Base-by-base conservation (phyloP, 108 stramenopile species). In the Mayamaea pseudoterrestris region DNA sequence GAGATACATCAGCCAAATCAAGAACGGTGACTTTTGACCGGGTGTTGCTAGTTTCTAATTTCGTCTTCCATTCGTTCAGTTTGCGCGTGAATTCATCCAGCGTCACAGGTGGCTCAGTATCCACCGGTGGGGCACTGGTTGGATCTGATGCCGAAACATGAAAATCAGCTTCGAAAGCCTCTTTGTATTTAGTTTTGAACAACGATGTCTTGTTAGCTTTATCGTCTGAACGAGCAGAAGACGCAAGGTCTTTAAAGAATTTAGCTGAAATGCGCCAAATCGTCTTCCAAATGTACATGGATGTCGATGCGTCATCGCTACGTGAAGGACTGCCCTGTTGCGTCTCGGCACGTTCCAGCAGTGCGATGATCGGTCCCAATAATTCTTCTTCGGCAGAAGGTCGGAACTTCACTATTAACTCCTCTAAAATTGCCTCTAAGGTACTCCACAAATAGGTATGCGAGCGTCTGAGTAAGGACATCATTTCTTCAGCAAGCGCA, bases 301-400 rank as follows among this genome's bases (percentile, higher is more conserved):
- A 24, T 42, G 77, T 56, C 12, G 60, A 61, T 14, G 65, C 62
- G 44, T 69, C 71, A 9, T 78, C 71, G 37, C 8, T 39, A 1
- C 55, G 50, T 21, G 41, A 41, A 8, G 41, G 34, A 21, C 53
- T 44, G 42, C 65, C 68, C 2, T 44, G 26, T 35, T 75, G 76
- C 0, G 71, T 35, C 25, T 68, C 65, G 27, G 80, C 73, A 27
- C 81, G 65, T 41, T 83, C 66, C 11, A 87, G 59, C 30, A 96
- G 60, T 23, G 87, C 84, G 16, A 71, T 64, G 16, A 95, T 75
- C 4, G 91, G 78, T 5, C 69, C 68, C 29, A 93, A 68, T 23
- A 96, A 77, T 52, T 96, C 93, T 47, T 93, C 89, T 61, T 92
- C 93, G 40, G 80, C 83, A 23, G 78, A 85, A 20, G 89, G 87